Evolutionary conservation across 169 alveolate species (phyloP), one percentile per base, ranked within the genome.

Genomic region (Eimeria maxima): DNA sequence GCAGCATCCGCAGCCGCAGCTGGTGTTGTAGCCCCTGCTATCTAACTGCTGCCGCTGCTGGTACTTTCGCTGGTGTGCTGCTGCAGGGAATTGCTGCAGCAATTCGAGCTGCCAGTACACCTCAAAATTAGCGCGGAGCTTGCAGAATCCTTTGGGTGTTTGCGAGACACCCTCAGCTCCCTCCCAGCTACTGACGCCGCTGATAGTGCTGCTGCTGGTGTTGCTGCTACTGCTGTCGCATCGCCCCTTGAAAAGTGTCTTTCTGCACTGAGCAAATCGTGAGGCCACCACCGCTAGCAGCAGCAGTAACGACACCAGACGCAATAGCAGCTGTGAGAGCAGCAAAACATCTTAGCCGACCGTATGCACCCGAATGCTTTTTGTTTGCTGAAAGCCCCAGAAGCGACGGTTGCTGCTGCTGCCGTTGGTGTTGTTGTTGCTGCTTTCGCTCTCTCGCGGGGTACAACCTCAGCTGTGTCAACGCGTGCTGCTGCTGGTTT

Each of bases 1-100:
- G 2, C 38, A 33, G 38, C 38, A 33, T 33, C 47, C 27, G 80
- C 45, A 16, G 80, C 45, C 10, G 80, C 3, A 11, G 80, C 57
- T 42, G 60, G 2, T 76, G 63, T 20, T 73, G 55, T 4, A 11
- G 55, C 53, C 13, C 55, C 87, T 76, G 55, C 69, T 60, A 29
- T 18, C 20, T 11, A 27, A 14, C 38, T 76, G 87, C 87, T 76
- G 90, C 71, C 22, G 47, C 90, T 47, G 45, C 71, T 69, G 50
- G 22, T 69, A 45, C 50, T 10, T 3, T 38, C 20, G 50, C 47
- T 24, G 42, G 20, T 69, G 80, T 0, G 47, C 73, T 45, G 14
- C 90, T 81, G 73, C 55, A 81, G 90, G 90, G 90, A 81, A 71
- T 38, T 81, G 90, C 71, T 81, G 90, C 73, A 50, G 44, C 90